Conservation (phyloP, 768 basidiomycete genomes). For the Lanmaoa pseudosensibilis region DNA sequence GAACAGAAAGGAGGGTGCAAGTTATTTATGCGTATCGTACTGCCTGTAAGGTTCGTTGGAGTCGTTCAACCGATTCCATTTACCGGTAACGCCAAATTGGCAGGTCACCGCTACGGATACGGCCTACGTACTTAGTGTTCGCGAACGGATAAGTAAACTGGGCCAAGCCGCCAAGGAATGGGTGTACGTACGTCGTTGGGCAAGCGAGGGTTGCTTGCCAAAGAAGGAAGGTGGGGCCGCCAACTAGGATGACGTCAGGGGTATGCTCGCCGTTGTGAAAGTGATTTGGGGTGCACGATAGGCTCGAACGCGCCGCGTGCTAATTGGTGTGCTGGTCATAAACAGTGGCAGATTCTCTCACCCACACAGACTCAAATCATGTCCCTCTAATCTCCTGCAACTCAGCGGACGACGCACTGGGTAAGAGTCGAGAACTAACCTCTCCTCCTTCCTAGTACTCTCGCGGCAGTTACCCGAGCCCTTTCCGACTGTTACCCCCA, state of each 20-base stretch:
- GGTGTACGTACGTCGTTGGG: too few species aligned
- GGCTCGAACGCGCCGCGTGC: too few species aligned
- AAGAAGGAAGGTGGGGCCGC: constrained; percentile 14
- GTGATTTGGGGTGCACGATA: neutral
- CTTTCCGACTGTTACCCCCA: neutral
- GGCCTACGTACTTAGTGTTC: neutral
- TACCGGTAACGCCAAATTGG: neutral
- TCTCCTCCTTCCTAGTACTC: neutral
- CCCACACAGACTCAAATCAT: neutral
- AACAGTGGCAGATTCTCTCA: neutral
- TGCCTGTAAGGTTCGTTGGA: neutral
- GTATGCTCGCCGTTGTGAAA: constrained; percentile 1
- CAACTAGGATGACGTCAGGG: constrained; percentile 25
- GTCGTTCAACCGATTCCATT: neutral
- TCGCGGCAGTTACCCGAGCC: neutral
- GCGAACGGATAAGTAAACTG: too few species aligned
- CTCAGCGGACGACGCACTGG: neutral
- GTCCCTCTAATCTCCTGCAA: constrained; percentile 2
- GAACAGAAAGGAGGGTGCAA: neutral
- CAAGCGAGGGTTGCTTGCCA: neutral
- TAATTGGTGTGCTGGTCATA: constrained; percentile 10
- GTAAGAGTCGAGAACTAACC: neutral
- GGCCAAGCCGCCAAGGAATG: too few species aligned
- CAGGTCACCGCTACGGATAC: neutral
- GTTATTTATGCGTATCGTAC: constrained; percentile 1